Percentiles rank a stretch among this genome's conserved stretches.
phyloP scores from a whole-genome alignment of 108 stramenopile species.

The Craspedostauros australis region DNA sequence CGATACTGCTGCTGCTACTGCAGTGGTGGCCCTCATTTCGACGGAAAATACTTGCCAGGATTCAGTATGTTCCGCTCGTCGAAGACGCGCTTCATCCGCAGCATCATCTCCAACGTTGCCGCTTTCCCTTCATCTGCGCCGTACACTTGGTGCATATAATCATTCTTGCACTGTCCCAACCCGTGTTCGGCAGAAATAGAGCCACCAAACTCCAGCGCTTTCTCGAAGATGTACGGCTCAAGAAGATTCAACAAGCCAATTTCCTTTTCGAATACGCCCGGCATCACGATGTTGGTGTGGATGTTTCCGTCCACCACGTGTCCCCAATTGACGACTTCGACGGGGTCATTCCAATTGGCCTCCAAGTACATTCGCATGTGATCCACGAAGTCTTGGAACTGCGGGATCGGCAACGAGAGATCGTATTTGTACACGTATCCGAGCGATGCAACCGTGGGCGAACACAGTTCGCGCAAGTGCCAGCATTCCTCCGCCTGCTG shows the following conservation, averaged over 20 bases:
- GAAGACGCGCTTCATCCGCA: conserved; percentile 50
- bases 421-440: conserved; percentile 94
- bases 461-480: conserved; percentile 71
- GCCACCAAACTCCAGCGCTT: conserved; percentile 66
- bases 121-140: conserved; percentile 33
- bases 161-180: conserved; percentile 87
- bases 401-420: conserved; percentile 72
- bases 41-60: conserved; percentile 74
- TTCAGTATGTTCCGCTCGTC: conserved; percentile 80
- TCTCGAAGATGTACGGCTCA: conserved; percentile 72
- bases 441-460: conserved; percentile 37
- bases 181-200: conserved; percentile 99
- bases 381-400: conserved; percentile 61
- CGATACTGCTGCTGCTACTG: too few relatives aligned
- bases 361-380: conserved; percentile 42
- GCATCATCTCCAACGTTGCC: conserved; percentile 47
- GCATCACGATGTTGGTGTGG: conserved; percentile 85
- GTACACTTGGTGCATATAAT: conserved; percentile 35
- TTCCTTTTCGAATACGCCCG: conserved; percentile 40
- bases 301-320: conserved; percentile 94
- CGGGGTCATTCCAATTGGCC: neutral
- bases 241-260: conserved; percentile 27
- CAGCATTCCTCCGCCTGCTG: conserved; percentile 66
- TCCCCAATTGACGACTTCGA: conserved; percentile 58
- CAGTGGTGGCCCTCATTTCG: too few relatives aligned